Percentiles rank a stretch among this genome's conserved stretches.
phyloP scores from a whole-genome alignment of 306 rosid species.

The Vigna reflexopilosa region DNA sequence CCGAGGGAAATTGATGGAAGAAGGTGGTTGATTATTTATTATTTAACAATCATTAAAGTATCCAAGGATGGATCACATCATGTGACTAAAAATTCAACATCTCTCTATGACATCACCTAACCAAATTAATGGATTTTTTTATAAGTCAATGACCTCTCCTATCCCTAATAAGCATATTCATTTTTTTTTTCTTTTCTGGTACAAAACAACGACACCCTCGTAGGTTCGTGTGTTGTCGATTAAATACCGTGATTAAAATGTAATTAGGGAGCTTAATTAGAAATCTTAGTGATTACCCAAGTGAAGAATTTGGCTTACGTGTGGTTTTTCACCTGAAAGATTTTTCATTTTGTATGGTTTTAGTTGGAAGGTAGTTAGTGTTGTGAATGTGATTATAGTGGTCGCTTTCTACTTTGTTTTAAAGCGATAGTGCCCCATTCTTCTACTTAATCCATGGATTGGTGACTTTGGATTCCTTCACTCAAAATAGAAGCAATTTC shows the following conservation, averaged over 20 bases:
- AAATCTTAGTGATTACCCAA: background rate
- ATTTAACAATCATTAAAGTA: constrained; percentile 24
- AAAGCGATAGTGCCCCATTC: constrained; percentile 27
- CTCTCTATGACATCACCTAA: constrained; percentile 34
- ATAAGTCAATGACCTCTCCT: constrained; percentile 38
- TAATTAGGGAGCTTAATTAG: too few species aligned
- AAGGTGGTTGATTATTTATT: background rate
- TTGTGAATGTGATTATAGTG: constrained; percentile 17
- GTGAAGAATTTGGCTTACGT: constrained; percentile 20
- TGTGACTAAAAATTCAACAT: constrained; percentile 34
- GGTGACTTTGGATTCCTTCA: constrained; percentile 58
- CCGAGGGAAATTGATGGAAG: background rate
- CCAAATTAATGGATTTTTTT: constrained; percentile 32
- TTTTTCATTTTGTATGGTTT: constrained; percentile 9
- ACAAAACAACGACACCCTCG: background rate
- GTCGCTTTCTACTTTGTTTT: constrained; percentile 47
- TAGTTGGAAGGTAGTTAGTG: constrained; percentile 19
- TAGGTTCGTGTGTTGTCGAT: constrained; percentile 22
- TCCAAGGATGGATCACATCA: constrained; percentile 46
- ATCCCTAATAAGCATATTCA: background rate
- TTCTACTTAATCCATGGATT: constrained; percentile 23
- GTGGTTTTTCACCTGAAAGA: constrained; percentile 29
- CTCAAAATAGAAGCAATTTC: constrained; percentile 32
- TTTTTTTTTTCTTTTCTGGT: background rate
- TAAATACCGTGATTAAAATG: background rate